These are phyloP conservation scores for Suillus hirtellus DNA, from an alignment of 768 basidiomycete species.

Conservation along the genomic window DNA sequence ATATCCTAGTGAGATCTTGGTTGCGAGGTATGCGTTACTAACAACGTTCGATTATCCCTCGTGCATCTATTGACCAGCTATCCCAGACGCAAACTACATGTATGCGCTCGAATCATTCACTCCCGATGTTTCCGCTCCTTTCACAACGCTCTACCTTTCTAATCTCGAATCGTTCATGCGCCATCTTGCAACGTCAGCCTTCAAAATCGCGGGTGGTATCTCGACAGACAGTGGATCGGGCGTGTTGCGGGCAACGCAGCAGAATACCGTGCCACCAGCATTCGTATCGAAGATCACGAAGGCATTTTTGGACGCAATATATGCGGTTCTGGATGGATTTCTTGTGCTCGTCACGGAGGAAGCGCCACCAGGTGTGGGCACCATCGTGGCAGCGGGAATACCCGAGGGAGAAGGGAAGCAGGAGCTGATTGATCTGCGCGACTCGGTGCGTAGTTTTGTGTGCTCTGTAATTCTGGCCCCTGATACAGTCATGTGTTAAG, in stretches of 20 bases:
- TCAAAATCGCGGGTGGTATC: constrained; percentile 79
- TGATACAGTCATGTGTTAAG: constrained; percentile 40
- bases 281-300: constrained; percentile 76
- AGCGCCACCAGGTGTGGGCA: constrained; percentile 46
- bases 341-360: constrained; percentile 78
- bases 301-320: constrained; percentile 83
- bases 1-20: constrained; percentile 80
- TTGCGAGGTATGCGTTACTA: constrained; percentile 60
- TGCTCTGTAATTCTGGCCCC: not conserved
- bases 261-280: constrained; percentile 59
- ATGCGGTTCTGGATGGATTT: constrained; percentile 85
- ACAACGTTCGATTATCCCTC: not conserved
- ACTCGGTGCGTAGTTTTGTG: constrained; percentile 48
- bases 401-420: constrained; percentile 44
- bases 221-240: constrained; percentile 52
- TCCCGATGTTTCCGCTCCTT: constrained; percentile 57
- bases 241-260: constrained; percentile 53
- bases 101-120: constrained; percentile 88
- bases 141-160: constrained; percentile 73
- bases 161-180: constrained; percentile 81
- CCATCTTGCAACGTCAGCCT: constrained; percentile 71
- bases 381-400: constrained; percentile 35
- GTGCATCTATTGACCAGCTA: constrained; percentile 9
- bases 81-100: constrained; percentile 77
- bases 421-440: constrained; percentile 59